Evolutionary conservation across 805 yeast species (phyloP).

Genomic region (Candida takata): DNA sequence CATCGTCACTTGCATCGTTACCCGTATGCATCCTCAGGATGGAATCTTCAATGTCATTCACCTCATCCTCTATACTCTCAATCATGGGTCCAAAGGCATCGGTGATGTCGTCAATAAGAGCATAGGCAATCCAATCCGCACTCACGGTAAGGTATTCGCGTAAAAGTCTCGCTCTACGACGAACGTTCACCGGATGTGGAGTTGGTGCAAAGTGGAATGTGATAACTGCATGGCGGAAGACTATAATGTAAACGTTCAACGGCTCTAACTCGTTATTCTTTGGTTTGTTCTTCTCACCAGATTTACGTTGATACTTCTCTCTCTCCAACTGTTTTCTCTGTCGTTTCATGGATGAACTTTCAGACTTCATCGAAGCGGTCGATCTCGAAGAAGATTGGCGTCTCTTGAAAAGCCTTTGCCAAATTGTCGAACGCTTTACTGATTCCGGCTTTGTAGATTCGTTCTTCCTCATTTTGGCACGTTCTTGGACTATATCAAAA

Average conservation of each 20-base stretch:
- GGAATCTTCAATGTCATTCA: conserved; percentile 88
- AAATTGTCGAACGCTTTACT: conserved; percentile 5
- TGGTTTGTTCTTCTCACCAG: conserved; percentile 39
- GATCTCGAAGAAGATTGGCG: conserved; percentile 11
- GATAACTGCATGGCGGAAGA: conserved; percentile 83
- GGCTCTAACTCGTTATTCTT: conserved; percentile 66
- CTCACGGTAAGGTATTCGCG: conserved; percentile 84
- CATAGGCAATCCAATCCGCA: conserved; percentile 96
- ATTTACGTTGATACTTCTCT: conserved; percentile 34
- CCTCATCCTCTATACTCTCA: conserved; percentile 89
- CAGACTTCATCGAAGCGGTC: conserved; percentile 9
- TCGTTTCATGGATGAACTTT: conserved; percentile 23
- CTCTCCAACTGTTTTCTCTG: conserved; percentile 27
- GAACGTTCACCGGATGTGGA: conserved; percentile 92
- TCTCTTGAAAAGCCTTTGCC: conserved; percentile 9
- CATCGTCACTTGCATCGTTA: conserved; percentile 30
- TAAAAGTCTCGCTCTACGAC: conserved; percentile 84
- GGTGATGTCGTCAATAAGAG: conserved; percentile 91
- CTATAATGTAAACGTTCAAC: conserved; percentile 85
- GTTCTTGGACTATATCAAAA: conserved; percentile 74
- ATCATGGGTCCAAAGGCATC: conserved; percentile 98
- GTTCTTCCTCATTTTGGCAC: conserved; percentile 17
- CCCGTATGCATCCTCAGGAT: conserved; percentile 78
- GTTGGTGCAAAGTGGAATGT: conserved; percentile 94
- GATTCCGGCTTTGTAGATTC: conserved; percentile 2